These are phyloP conservation scores for Pestalotiopsis sp. DNA, from an alignment of 2,329 filamentous ascomycete species.

Conservation along the genomic window DNA sequence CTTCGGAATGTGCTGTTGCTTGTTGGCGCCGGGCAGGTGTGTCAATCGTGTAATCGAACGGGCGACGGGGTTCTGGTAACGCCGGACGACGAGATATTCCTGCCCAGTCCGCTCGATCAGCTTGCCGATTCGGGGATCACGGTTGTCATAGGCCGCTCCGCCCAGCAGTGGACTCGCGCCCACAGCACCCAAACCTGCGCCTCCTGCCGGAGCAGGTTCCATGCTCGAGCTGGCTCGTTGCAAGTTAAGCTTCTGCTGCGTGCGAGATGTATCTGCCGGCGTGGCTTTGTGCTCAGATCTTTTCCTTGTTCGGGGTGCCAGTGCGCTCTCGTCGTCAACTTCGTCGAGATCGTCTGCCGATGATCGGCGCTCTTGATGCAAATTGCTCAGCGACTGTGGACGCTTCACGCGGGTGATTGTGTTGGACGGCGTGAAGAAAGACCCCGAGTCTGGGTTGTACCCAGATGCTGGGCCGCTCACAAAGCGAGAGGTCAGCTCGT, in stretches of 20 bases:
- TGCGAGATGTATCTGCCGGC: conserved; percentile 62
- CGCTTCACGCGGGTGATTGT: conserved; percentile 36
- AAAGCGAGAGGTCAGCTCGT: conserved; percentile 61
- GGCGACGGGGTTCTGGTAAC: conserved; percentile 71
- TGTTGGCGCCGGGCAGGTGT: conserved; percentile 53
- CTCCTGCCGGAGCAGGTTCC: conserved; percentile 57
- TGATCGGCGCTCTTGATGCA: conserved; percentile 29
- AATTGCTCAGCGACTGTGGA: conserved; percentile 43
- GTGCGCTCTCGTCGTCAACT: conserved; percentile 44
- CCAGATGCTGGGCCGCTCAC: conserved; percentile 54
- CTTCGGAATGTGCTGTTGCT: conserved; percentile 46
- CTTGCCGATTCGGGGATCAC: conserved; percentile 65
- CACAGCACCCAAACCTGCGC: conserved; percentile 38
- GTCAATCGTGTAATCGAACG: conserved; percentile 60
- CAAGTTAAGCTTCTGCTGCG: conserved; percentile 75
- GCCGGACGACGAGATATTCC: conserved; percentile 73
- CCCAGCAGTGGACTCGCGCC: conserved; percentile 51
- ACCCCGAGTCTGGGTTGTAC: conserved; percentile 49
- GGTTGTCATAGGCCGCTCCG: conserved; percentile 56
- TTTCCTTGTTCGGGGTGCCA: conserved; percentile 46
- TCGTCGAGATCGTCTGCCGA: conserved; percentile 36
- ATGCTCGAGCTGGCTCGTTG: conserved; percentile 74
- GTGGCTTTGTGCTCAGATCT: conserved; percentile 40
- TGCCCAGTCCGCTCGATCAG: conserved; percentile 70
- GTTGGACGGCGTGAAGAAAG: conserved; percentile 47